Base-by-base conservation (phyloP, 768 basidiomycete genomes). In the Tubosaeta sp. region DNA sequence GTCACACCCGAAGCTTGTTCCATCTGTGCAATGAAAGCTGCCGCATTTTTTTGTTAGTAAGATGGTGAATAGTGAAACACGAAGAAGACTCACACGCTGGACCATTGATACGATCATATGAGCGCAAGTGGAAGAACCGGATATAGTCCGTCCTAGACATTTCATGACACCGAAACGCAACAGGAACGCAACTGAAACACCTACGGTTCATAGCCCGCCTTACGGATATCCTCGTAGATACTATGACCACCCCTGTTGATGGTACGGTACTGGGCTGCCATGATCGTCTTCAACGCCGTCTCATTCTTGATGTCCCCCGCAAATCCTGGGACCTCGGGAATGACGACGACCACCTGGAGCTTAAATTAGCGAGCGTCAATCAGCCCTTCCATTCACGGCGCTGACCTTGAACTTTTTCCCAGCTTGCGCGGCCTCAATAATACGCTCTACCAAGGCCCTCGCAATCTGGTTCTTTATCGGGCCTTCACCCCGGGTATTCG, bases 311-410 rank as follows among this genome's bases (percentile, higher is more conserved):
- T 76, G 65, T 92, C 83, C 3, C 95, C 88, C 1, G 91, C 77
- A 68, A 97, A 97, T 1, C 86, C 94, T 13, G 95, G 95, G 2
- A 97, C 77, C 65, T 95, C 94, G 0, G 95, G 95, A 47, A 98
- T 87, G 17, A 86, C 72, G 13, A 98, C 81, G 46, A 95, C 75
- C 48, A 97, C 88, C 88, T 93, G 58, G 2, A 42, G 27, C 19
- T 11, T n/a, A 19, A n/a, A 42, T 52, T 11, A 51, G 48, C 22
- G 25, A 19, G 29, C 50, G 33, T 25, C 27, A 10, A 43, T 25
- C 43, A 47, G 26, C 29, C 13, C 22, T 19, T n/a, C n/a, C 25
- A 13, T 38, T 10, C 8, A 42, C 9, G 17, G 16, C 26, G 44
- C 63, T 51, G 51, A 83, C 88, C 76, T 86, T 85, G 77, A 97